phyloP scores from a whole-genome alignment of 352 stramenopile genomes.

The Halophytophthora batemanensis region DNA sequence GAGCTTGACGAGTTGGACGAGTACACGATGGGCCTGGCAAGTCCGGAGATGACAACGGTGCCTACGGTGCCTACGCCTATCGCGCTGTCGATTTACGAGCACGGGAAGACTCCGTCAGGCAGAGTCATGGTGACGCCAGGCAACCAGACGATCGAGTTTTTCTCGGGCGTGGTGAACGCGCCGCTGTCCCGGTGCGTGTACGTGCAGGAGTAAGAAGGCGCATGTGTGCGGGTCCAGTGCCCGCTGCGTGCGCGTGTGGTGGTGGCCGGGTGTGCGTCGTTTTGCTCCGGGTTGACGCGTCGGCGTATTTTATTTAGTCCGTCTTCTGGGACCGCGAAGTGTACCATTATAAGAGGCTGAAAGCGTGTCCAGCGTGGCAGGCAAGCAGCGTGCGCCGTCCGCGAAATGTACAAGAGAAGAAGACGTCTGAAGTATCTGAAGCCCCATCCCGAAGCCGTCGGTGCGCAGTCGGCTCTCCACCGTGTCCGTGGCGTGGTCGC shows the following conservation, averaged over 20 bases:
- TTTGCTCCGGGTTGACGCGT: conserved; percentile 20
- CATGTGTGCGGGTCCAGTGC: conserved; percentile 7
- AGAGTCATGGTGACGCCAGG: conserved; percentile 69
- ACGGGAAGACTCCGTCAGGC: conserved; percentile 73
- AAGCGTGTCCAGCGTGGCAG: too few species aligned
- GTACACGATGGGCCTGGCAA: conserved; percentile 44
- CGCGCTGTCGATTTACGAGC: conserved; percentile 70
- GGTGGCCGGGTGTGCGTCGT: conserved; percentile 3
- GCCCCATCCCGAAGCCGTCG: conserved; percentile 8
- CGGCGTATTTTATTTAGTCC: too few species aligned
- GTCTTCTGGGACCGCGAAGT: conserved; percentile 28
- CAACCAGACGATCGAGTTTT: conserved; percentile 87
- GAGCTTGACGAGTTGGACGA: conserved; percentile 74
- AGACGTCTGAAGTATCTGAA: conserved; percentile 25
- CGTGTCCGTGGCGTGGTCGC: too few species aligned
- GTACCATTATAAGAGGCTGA: conserved; percentile 45
- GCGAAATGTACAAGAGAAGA: conserved; percentile 33
- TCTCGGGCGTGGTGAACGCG: conserved; percentile 74
- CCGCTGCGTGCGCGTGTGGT: conserved; percentile 8
- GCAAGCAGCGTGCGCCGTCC: conserved; percentile 8
- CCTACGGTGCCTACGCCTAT: conserved; percentile 71
- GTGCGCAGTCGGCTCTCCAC: too few species aligned
- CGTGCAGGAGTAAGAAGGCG: conserved; percentile 49
- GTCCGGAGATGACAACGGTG: conserved; percentile 74
- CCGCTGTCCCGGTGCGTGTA: conserved; percentile 62